Base-by-base conservation (phyloP, 1,139 yeast genomes). In the Blastobotrys ciferrii region DNA sequence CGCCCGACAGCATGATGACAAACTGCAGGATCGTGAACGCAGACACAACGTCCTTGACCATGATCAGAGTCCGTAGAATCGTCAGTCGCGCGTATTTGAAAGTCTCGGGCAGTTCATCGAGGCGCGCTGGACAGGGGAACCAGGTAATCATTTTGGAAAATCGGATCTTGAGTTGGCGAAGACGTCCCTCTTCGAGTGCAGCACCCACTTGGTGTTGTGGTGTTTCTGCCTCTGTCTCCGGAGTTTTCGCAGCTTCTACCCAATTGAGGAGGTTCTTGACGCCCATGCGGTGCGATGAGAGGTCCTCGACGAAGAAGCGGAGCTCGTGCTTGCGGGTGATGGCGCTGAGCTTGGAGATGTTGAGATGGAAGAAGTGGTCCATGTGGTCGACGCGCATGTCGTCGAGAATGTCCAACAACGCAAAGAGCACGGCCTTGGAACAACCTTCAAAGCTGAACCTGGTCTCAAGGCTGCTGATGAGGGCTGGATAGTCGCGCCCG, bases 11-110 rank as follows among this genome's bases (percentile, higher is more conserved):
- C 11, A 51, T 48, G 12, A 55, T 39, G 19, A 53, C 53, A 37
- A 53, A 55, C 32, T 59, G 62, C 19, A 58, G 40, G 33, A 58
- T 52, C 13, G 81, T 48, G 48, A 58, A 59, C n/a, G 54, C 55
- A 43, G 57, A 25, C 2, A 53, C 56, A 12, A 55, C 50, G 41
- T 59, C 63, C 6, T 54, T 53, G 9, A 58, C 53, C 32, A 50
- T 28, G 39, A 59, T 45, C 43, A 51, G 53, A 13, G 51, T 47
- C n/a, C 57, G 51, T 42, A 58, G 43, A 7, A 59, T 43, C 11
- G 61, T 46, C 43, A 58, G 47, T 17, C 62, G 48, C 43, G 58
- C 30, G 49, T 49, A 46, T 14, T 52, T 33, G 42, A 59, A 53
- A 13, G 59, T 56, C 46, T 59, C 63, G 1, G 62, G 60, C 19